Conservation (phyloP, 1,139 yeast genomes). For the Tardiomyces digboiensis region DNA sequence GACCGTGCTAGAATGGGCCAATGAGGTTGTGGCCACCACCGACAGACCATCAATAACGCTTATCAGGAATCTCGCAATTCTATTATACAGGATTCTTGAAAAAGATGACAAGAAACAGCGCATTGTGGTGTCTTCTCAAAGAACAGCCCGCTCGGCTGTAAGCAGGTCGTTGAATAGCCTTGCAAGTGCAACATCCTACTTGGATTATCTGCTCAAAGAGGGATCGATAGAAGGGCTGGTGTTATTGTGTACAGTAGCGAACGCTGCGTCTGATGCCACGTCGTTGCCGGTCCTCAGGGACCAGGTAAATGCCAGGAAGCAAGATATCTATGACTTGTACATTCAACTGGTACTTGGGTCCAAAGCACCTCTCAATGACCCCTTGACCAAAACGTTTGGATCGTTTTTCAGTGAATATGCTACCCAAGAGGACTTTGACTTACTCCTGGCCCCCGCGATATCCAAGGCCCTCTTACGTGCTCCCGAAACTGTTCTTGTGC, state of each 20-base stretch:
- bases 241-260: background rate
- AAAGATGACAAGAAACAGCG: background rate
- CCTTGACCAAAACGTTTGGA: constrained; percentile 27
- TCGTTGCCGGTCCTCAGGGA: background rate
- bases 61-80: background rate
- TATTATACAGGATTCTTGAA: background rate
- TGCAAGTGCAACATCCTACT: background rate
- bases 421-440: constrained; percentile 32
- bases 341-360: constrained; percentile 19
- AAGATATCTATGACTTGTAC: constrained; percentile 17
- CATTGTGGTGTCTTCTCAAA: background rate
- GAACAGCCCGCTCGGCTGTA: background rate
- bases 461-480: constrained; percentile 74
- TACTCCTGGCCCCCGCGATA: constrained; percentile 43
- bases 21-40: background rate
- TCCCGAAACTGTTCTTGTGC: constrained; percentile 57
- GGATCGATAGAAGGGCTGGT: background rate
- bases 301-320: constrained; percentile 3
- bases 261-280: background rate
- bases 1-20: background rate
- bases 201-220: background rate
- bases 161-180: background rate
- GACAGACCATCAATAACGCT: background rate
- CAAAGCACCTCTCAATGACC: constrained; percentile 13
- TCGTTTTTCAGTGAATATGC: constrained; percentile 36